Base-by-base conservation (phyloP, 345 rosid species). In the Ceriops zippeliana region DNA sequence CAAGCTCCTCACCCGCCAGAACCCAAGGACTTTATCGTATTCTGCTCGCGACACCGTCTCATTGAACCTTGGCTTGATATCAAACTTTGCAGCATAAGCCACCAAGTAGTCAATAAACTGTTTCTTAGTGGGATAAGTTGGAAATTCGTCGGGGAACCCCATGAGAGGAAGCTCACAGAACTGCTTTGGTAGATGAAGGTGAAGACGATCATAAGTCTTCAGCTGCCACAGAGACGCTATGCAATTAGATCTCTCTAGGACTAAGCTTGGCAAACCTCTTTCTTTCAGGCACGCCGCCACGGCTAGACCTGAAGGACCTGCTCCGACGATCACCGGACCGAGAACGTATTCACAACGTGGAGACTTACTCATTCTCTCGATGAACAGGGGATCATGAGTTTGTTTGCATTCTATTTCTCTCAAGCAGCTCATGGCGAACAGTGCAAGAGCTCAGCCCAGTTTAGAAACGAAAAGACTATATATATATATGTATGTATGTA, bases 341-440 rank as follows among this genome's bases (percentile, higher is more conserved):
- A 51, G 64, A 26, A 76, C 77, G 69, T 75, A 85, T 20, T 71
- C 61, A 51, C 79, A 34, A 30, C 78, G 69, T 37, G 79, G 11
- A 11, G 78, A 26, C 31, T 66, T 73, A 31, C 47, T 76, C 76
- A 37, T 78, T 46, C 73, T 79, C 24, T 70, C 57, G 10, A 59
- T 56, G 31, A 83, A 74, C 62, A 87, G 65, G 10, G 89, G 90
- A 78, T 91, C 99, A 74, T 95, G 87, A 46, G 74, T 82, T 79
- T 78, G 85, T 77, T 95, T 91, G 10, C 96, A 89, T 85, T 89
- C 86, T 57, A 89, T 83, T 80, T 95, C 99, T 79, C 82, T 86
- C 72, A 42, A 62, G 77, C 68, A 82, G 17, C 83, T 88, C 98
- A 90, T 73, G 22, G 47, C 1, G 59, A 62, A 51, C 70, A 57